Conservation (phyloP, 495 filamentous ascomycete genomes). For the Penicillium desertorum region DNA sequence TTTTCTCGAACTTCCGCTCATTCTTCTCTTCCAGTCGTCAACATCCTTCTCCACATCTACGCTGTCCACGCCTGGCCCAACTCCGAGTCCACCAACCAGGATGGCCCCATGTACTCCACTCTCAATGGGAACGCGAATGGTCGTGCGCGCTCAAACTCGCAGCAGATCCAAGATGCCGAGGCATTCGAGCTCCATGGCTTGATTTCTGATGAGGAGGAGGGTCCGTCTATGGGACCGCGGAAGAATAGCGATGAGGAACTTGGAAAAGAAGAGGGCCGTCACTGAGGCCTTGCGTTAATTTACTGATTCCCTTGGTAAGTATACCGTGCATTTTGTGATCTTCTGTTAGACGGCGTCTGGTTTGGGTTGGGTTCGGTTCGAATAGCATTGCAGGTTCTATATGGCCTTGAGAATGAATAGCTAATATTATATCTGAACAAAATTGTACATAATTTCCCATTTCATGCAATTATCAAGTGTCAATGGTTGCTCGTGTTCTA, state of each 20-base stretch:
- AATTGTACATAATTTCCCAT: neutral
- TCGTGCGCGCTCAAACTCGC: conserved; percentile 47
- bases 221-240: conserved; percentile 28
- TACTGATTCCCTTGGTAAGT: neutral
- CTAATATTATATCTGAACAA: conserved; percentile 2
- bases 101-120: conserved; percentile 22
- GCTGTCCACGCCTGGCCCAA: conserved; percentile 59
- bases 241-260: conserved; percentile 43
- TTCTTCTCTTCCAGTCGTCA: conserved; percentile 53
- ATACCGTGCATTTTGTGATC: conserved; percentile 4
- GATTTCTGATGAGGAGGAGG: conserved; percentile 73
- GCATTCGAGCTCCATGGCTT: conserved; percentile 89
- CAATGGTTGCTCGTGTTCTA: neutral
- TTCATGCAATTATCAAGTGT: neutral
- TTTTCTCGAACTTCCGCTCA: conserved; percentile 3
- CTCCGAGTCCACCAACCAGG: conserved; percentile 33
- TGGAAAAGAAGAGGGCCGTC: conserved; percentile 26
- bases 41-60: conserved; percentile 81
- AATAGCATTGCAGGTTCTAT: neutral
- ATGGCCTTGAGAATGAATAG: neutral
- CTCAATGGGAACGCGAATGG: conserved; percentile 51
- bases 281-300: neutral
- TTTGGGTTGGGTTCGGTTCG: neutral
- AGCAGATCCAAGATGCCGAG: conserved; percentile 69
- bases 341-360: conserved; percentile 9